A percentile compares a stretch with the other conserved stretches of the same genome.
Evolutionary conservation across 139 green algal species (phyloP).

Genomic region (Tetraselmis chui): DNA sequence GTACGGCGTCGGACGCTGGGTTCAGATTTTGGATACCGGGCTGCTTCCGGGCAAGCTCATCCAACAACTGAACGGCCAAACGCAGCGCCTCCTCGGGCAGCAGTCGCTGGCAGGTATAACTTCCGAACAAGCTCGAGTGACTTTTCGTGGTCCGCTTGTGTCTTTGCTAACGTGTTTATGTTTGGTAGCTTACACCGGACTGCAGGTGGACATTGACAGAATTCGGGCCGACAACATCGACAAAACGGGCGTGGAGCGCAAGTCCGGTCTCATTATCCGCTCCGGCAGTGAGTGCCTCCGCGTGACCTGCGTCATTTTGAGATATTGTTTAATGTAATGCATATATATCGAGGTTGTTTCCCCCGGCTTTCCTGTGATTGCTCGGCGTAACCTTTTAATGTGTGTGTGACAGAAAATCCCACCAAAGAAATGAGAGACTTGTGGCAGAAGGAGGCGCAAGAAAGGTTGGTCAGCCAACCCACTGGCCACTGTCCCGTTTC

Average conservation of each 20-base stretch:
- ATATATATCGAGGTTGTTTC: too few relatives aligned
- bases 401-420: constrained; percentile 47
- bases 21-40: constrained; percentile 72
- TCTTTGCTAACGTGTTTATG: too few relatives aligned
- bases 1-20: constrained; percentile 76
- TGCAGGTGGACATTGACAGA: constrained; percentile 71
- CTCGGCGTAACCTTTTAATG: too few relatives aligned
- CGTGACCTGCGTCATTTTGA: too few relatives aligned
- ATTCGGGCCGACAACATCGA: constrained; percentile 69
- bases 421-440: constrained; percentile 57
- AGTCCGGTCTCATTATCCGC: constrained; percentile 78
- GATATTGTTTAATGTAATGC: too few relatives aligned
- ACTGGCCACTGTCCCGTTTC: too few relatives aligned
- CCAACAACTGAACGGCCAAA: constrained; percentile 84
- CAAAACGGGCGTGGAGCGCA: constrained; percentile 49
- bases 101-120: constrained; percentile 67
- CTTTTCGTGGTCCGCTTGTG: too few relatives aligned
- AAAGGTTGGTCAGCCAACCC: too few relatives aligned
- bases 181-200: constrained; percentile 48
- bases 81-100: constrained; percentile 80
- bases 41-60: constrained; percentile 83
- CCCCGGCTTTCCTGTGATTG: too few relatives aligned
- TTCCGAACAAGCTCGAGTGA: not conserved
- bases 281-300: constrained; percentile 47
- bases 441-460: constrained; percentile 43